Evolutionary conservation across 495 filamentous ascomycete genomes (phyloP).

Genomic region (Penicillium samsonianum): DNA sequence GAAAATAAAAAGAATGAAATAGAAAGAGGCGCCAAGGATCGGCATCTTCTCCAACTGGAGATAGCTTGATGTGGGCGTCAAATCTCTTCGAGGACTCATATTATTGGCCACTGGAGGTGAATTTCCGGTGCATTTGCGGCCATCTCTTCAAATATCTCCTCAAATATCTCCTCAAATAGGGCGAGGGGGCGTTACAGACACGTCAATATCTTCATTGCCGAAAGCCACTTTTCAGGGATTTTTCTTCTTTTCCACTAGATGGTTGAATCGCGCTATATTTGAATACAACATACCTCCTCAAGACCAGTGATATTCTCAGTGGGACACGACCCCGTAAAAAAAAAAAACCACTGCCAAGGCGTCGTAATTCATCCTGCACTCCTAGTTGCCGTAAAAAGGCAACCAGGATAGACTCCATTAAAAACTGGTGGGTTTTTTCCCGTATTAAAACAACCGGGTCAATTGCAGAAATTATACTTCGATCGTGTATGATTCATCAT

Average conservation of each 20-base stretch:
- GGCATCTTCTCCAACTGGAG: slow-evolving; percentile 10
- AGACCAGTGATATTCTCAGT: slow-evolving; percentile 2
- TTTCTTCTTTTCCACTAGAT: slow-evolving; percentile 10
- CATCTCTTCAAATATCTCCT: slow-evolving; percentile 14
- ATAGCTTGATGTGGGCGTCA: slow-evolving; percentile 13
- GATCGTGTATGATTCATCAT: slow-evolving; percentile 17
- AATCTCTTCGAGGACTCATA: not conserved
- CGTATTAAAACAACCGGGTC: slow-evolving; percentile 16
- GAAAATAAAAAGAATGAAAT: not conserved
- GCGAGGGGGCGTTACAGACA: slow-evolving; percentile 19
- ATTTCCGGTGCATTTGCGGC: slow-evolving; percentile 7
- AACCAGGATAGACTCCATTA: slow-evolving; percentile 14
- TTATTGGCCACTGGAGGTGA: slow-evolving; percentile 1
- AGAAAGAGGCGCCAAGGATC: not conserved
- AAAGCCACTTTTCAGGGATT: slow-evolving; percentile 15
- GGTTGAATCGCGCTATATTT: not conserved
- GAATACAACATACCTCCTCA: not conserved
- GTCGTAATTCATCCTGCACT: slow-evolving; percentile 13
- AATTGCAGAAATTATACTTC: slow-evolving; percentile 18
- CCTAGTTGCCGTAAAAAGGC: slow-evolving; percentile 26
- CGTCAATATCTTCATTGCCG: slow-evolving; percentile 14
- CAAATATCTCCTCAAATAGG: slow-evolving; percentile 9
- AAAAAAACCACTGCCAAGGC: not conserved
- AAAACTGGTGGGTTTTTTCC: slow-evolving; percentile 5
- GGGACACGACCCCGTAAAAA: slow-evolving; percentile 1